These are phyloP conservation scores for Alternaria gansuensis DNA, from an alignment of 2,329 filamentous ascomycete genomes.

Conservation along the genomic window DNA sequence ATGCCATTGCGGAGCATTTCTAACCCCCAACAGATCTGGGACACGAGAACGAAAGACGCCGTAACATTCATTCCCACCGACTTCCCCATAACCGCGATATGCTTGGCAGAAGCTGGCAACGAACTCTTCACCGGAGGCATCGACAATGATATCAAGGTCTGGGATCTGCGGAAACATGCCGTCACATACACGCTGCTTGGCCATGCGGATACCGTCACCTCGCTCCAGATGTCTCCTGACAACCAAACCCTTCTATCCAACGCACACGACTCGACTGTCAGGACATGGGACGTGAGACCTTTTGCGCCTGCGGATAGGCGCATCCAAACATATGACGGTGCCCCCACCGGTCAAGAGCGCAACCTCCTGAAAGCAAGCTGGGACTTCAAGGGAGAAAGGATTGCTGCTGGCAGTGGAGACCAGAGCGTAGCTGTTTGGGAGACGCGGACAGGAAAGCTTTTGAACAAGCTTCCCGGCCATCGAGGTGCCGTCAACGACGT, in stretches of 20 bases:
- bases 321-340: slow-evolving; percentile 91
- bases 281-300: slow-evolving; percentile 95
- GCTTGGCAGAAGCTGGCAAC: slow-evolving; percentile 91
- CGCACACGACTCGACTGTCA: slow-evolving; percentile 90
- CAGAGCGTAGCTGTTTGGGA: slow-evolving; percentile 94
- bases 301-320: slow-evolving; percentile 90
- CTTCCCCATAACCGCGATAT: slow-evolving; percentile 90
- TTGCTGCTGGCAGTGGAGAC: slow-evolving; percentile 89
- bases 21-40: slow-evolving; percentile 73
- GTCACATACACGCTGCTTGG: slow-evolving; percentile 88
- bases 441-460: slow-evolving; percentile 81
- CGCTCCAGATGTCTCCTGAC: slow-evolving; percentile 89
- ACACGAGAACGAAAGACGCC: slow-evolving; percentile 88
- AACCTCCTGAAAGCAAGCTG: slow-evolving; percentile 91
- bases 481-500: slow-evolving; percentile 95
- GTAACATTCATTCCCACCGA: slow-evolving; percentile 88
- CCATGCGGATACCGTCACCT: slow-evolving; percentile 91
- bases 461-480: slow-evolving; percentile 95
- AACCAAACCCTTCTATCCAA: slow-evolving; percentile 90
- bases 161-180: slow-evolving; percentile 92
- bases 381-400: slow-evolving; percentile 84
- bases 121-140: slow-evolving; percentile 95
- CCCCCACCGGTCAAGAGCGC: slow-evolving; percentile 85
- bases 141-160: slow-evolving; percentile 96
- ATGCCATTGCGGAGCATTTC: neutral